Evolutionary conservation across 1,139 yeast species (phyloP).

Genomic region (Candida gigantensis): DNA sequence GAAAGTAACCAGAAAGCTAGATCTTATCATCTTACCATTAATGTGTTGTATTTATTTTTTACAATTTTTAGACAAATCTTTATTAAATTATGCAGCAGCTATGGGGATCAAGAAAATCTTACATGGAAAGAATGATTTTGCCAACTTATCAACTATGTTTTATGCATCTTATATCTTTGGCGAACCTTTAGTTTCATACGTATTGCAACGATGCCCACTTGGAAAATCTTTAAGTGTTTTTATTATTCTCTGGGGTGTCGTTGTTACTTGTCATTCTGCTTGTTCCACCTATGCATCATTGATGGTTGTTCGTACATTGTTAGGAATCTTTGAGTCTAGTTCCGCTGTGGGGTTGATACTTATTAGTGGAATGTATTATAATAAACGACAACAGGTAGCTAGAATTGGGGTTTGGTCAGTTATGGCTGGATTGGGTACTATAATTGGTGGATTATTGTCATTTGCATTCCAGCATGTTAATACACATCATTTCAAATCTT

Average conservation of each 20-base stretch:
- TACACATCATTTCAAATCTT: conserved; percentile 25
- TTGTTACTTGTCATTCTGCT: conserved; percentile 35
- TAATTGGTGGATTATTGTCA: conserved; percentile 42
- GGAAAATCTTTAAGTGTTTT: conserved; percentile 40
- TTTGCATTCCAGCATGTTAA: conserved; percentile 45
- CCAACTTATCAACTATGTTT: conserved; percentile 44
- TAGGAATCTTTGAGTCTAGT: conserved; percentile 44
- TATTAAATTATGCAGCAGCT: conserved; percentile 49
- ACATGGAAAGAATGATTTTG: conserved; percentile 35
- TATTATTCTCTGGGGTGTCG: conserved; percentile 44
- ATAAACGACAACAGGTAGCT: conserved; percentile 36
- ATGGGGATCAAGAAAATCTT: conserved; percentile 47
- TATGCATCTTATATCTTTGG: conserved; percentile 50
- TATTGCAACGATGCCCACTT: conserved; percentile 40
- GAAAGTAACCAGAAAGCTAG: conserved; percentile 26
- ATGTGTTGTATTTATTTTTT: conserved; percentile 42
- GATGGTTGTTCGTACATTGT: conserved; percentile 41
- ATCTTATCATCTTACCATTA: conserved; percentile 31
- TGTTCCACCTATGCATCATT: conserved; percentile 41
- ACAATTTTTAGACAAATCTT: conserved; percentile 47
- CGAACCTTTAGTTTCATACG: conserved; percentile 42
- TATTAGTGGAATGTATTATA: conserved; percentile 45
- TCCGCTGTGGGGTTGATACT: conserved; percentile 48
- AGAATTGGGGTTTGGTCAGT: conserved; percentile 40
- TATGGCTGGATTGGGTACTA: conserved; percentile 43